These are phyloP conservation scores for Termitomyces sp. DNA, from an alignment of 768 basidiomycete species.

Conservation along the genomic window DNA sequence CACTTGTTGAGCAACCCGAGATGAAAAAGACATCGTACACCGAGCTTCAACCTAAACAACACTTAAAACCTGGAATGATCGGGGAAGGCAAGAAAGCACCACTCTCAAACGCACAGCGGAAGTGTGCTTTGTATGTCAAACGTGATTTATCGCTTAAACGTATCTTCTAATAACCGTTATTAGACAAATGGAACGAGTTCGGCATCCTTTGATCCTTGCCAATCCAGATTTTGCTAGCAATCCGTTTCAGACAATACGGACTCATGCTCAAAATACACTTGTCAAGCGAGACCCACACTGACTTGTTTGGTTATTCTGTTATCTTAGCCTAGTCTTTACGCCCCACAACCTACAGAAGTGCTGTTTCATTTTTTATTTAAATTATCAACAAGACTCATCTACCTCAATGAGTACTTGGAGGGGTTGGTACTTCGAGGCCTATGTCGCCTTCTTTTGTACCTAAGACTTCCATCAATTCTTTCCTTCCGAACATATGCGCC, in stretches of 20 bases:
- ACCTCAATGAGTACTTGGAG: slow-evolving; percentile 17
- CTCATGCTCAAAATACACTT: slow-evolving; percentile 76
- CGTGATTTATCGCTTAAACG: not conserved
- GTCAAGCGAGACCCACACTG: slow-evolving; percentile 35
- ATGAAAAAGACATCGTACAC: slow-evolving; percentile 17
- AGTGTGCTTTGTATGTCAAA: slow-evolving; percentile 59
- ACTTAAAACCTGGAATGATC: slow-evolving; percentile 48
- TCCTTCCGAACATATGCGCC: slow-evolving; percentile 64
- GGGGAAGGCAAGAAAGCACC: slow-evolving; percentile 61
- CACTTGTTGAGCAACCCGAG: slow-evolving; percentile 12
- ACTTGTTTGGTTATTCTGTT: not conserved
- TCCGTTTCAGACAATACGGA: slow-evolving; percentile 77
- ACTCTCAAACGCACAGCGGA: slow-evolving; percentile 62
- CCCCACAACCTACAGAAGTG: not conserved
- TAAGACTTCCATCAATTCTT: slow-evolving; percentile 50
- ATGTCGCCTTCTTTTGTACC: slow-evolving; percentile 60
- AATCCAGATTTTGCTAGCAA: slow-evolving; percentile 63
- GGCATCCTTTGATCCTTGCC: slow-evolving; percentile 67
- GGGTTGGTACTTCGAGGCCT: slow-evolving; percentile 33
- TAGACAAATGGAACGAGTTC: slow-evolving; percentile 64
- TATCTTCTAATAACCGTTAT: not conserved
- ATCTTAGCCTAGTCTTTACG: not conserved
- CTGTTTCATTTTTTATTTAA: not conserved
- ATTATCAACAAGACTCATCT: not conserved
- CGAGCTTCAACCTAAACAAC: slow-evolving; percentile 20